Conservation (phyloP, 2,329 filamentous ascomycete species). For the Trichoderma citrinoviride region DNA sequence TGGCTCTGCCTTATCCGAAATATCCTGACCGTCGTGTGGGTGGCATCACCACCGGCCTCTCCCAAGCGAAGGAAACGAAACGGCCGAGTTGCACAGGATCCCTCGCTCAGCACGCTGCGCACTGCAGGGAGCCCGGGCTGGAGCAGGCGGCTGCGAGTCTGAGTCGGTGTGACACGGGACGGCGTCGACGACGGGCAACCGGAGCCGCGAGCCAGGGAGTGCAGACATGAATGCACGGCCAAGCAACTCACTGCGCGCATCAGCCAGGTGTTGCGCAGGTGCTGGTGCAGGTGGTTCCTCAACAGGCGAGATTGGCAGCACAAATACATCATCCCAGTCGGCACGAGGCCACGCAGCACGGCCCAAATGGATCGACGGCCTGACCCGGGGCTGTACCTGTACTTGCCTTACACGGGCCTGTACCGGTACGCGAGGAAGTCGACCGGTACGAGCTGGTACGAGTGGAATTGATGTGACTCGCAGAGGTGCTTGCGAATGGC, state of each 20-base stretch:
- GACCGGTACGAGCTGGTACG: background rate
- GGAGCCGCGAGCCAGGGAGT: background rate
- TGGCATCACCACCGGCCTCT: slow-evolving; percentile 4
- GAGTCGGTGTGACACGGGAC: slow-evolving; percentile 14
- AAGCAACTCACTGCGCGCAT: background rate
- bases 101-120: background rate
- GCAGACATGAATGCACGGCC: background rate
- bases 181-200: background rate
- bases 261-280: background rate
- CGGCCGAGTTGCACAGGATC: background rate
- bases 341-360: slow-evolving; percentile 9
- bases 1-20: background rate
- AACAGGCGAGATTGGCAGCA: slow-evolving; percentile 2
- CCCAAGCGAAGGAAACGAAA: slow-evolving; percentile 5
- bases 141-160: background rate
- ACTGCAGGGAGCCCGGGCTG: background rate
- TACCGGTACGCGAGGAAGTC: background rate
- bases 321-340: background rate
- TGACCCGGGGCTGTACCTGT: background rate
- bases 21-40: background rate
- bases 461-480: background rate
- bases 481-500: background rate
- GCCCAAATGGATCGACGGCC: slow-evolving; percentile 20
- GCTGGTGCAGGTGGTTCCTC: background rate
- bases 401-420: background rate